Percentiles rank a stretch among this genome's conserved stretches.
Evolutionary conservation across 805 yeast genomes (phyloP).

Genomic region (Yarrowia alimentaria): DNA sequence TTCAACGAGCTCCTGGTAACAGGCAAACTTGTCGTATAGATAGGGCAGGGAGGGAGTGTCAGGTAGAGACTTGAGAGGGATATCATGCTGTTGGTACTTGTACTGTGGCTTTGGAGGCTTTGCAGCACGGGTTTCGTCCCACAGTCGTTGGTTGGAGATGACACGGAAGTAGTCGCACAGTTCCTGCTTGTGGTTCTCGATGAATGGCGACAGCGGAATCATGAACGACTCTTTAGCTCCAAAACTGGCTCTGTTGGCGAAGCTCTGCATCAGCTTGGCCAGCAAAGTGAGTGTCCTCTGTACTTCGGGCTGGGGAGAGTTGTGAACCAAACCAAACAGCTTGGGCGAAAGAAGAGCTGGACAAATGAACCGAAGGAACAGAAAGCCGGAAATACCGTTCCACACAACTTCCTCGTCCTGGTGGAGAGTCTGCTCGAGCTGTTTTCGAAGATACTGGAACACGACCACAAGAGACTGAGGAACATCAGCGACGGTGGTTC

Average conservation of each 20-base stretch:
- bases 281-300: slow-evolving; percentile 78
- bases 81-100: slow-evolving; percentile 7
- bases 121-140: slow-evolving; percentile 3
- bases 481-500: slow-evolving; percentile 65
- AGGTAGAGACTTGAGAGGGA: slow-evolving; percentile 5
- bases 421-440: slow-evolving; percentile 47
- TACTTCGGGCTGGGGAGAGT: slow-evolving; percentile 66
- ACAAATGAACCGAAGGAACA: slow-evolving; percentile 80
- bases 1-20: slow-evolving; percentile 19
- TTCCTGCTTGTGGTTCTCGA: slow-evolving; percentile 1
- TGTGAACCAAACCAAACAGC: slow-evolving; percentile 65
- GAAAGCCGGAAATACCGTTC: slow-evolving; percentile 77
- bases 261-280: slow-evolving; percentile 57
- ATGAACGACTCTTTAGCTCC: slow-evolving; percentile 30
- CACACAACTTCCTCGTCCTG: slow-evolving; percentile 43
- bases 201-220: slow-evolving; percentile 28
- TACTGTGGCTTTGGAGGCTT: background rate
- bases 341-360: slow-evolving; percentile 93
- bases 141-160: slow-evolving; percentile 6
- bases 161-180: slow-evolving; percentile 9
- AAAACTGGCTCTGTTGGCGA: slow-evolving; percentile 49
- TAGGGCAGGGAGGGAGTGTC: slow-evolving; percentile 2
- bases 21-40: slow-evolving; percentile 10
- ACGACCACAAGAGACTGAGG: slow-evolving; percentile 67
- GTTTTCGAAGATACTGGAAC: slow-evolving; percentile 59